These are phyloP conservation scores for Moniliella sp. DNA, from an alignment of 1,284 basidiomycete genomes.

Conservation along the genomic window DNA sequence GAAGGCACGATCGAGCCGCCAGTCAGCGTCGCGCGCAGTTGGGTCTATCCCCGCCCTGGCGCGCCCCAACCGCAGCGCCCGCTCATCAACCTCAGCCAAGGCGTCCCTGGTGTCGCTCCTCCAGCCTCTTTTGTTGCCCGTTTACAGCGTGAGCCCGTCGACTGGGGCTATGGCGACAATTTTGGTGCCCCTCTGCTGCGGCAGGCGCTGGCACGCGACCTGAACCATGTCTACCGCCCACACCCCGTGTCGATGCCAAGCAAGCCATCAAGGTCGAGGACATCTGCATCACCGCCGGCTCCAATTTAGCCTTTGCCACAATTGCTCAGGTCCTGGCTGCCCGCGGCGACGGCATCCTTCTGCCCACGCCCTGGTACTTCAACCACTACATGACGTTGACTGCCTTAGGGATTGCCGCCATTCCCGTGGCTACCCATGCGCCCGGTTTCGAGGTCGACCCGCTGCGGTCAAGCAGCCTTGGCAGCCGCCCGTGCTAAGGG, in stretches of 20 bases:
- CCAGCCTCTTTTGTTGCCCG: slow-evolving; percentile 1
- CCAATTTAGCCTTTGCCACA: slow-evolving; percentile 51
- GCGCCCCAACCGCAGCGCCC: slow-evolving; percentile 4
- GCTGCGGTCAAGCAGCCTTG: slow-evolving; percentile 3
- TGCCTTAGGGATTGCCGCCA: slow-evolving; percentile 35
- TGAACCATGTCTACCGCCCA: slow-evolving; percentile 44
- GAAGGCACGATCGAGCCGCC: slow-evolving; percentile 2
- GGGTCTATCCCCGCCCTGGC: slow-evolving; percentile 2
- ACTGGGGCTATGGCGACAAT: slow-evolving; percentile 46
- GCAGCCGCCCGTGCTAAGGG: slow-evolving; percentile 37
- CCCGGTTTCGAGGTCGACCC: slow-evolving; percentile 45
- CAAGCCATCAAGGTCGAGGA: slow-evolving; percentile 19
- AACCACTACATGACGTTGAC: slow-evolving; percentile 43
- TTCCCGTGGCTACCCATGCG: slow-evolving; percentile 45
- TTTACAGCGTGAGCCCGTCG: slow-evolving; percentile 1
- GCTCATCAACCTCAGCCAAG: slow-evolving; percentile 20
- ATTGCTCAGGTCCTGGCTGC: slow-evolving; percentile 47
- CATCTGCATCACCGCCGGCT: slow-evolving; percentile 43
- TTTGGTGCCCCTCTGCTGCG: slow-evolving; percentile 47
- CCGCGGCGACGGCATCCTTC: slow-evolving; percentile 52
- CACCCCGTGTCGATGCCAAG: slow-evolving; percentile 34
- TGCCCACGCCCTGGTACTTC: slow-evolving; percentile 38
- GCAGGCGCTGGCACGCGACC: slow-evolving; percentile 45
- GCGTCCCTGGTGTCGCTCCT: slow-evolving; percentile 16
- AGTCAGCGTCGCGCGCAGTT: slow-evolving; percentile 2